These are phyloP conservation scores for Leccinum aurantiacum DNA, from an alignment of 768 basidiomycete species.

Conservation along the genomic window DNA sequence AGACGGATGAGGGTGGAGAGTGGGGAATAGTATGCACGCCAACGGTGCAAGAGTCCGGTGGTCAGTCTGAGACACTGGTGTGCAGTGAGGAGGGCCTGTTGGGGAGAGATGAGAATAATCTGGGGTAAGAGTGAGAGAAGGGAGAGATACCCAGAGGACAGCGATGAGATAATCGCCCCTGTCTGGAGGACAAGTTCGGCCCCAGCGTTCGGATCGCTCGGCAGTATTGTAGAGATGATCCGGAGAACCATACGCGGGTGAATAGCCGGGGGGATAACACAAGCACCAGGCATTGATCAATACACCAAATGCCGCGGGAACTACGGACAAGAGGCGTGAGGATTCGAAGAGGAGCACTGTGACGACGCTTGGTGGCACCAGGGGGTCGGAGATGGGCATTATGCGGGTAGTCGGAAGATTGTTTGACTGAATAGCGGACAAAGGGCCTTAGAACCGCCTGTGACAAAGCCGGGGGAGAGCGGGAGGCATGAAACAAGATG, in stretches of 20 bases:
- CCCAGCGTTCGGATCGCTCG: slow-evolving; percentile 19
- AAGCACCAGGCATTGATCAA: slow-evolving; percentile 60
- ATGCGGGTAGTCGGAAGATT: slow-evolving; percentile 72
- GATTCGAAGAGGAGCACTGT: slow-evolving; percentile 68
- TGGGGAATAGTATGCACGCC: slow-evolving; percentile 89
- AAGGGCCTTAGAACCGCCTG: slow-evolving; percentile 8
- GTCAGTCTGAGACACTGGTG: slow-evolving; percentile 87
- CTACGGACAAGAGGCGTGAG: slow-evolving; percentile 67
- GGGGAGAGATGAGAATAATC: background rate
- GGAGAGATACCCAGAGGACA: slow-evolving; percentile 64
- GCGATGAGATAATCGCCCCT: slow-evolving; percentile 67
- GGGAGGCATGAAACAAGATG: slow-evolving; percentile 3
- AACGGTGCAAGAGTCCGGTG: slow-evolving; percentile 85
- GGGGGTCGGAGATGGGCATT: slow-evolving; percentile 46
- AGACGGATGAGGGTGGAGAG: slow-evolving; percentile 88
- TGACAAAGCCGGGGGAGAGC: background rate
- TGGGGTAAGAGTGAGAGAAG: slow-evolving; percentile 1
- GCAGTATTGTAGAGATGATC: background rate
- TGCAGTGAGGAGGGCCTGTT: slow-evolving; percentile 78
- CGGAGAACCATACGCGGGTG: slow-evolving; percentile 6
- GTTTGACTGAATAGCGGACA: slow-evolving; percentile 43
- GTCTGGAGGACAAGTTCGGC: slow-evolving; percentile 43
- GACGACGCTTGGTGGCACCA: slow-evolving; percentile 49
- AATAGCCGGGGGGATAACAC: slow-evolving; percentile 42
- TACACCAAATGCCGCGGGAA: slow-evolving; percentile 69